phyloP scores from a whole-genome alignment of 169 alveolate genomes.

The Babesia gibsoni region DNA sequence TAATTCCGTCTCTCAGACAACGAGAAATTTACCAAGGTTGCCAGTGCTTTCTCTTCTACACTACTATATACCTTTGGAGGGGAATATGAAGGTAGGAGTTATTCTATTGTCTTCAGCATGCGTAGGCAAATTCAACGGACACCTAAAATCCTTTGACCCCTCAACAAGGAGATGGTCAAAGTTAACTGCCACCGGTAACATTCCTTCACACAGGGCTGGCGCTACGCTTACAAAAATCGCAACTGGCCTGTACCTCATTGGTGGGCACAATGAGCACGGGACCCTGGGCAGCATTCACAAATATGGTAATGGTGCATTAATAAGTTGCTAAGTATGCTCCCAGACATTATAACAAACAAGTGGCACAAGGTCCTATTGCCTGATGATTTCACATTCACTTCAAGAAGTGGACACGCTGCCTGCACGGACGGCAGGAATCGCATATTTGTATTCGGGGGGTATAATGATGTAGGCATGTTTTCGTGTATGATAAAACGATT shows the following conservation, averaged over 20 bases:
- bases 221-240: conserved; percentile 54
- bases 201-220: conserved; percentile 48
- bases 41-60: conserved; percentile 24
- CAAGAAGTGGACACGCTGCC: conserved; percentile 59
- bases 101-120: not conserved
- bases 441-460: conserved; percentile 64
- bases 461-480: conserved; percentile 39
- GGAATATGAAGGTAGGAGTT: conserved; percentile 33
- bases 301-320: conserved; percentile 17
- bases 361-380: conserved; percentile 30
- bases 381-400: conserved; percentile 23
- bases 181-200: conserved; percentile 19
- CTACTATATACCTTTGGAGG: conserved; percentile 47
- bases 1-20: not conserved
- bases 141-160: conserved; percentile 12
- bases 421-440: conserved; percentile 64
- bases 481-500: not conserved
- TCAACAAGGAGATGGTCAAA: conserved; percentile 15
- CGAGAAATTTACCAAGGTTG: not conserved
- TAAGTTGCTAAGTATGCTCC: not conserved
- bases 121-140: conserved; percentile 19
- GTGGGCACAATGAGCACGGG: conserved; percentile 57
- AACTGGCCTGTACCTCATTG: conserved; percentile 44
- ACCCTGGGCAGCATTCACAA: conserved; percentile 37
- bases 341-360: conserved; percentile 43